phyloP scores from a whole-genome alignment of 2,329 filamentous ascomycete species.

The Microdochium bolleyi region DNA sequence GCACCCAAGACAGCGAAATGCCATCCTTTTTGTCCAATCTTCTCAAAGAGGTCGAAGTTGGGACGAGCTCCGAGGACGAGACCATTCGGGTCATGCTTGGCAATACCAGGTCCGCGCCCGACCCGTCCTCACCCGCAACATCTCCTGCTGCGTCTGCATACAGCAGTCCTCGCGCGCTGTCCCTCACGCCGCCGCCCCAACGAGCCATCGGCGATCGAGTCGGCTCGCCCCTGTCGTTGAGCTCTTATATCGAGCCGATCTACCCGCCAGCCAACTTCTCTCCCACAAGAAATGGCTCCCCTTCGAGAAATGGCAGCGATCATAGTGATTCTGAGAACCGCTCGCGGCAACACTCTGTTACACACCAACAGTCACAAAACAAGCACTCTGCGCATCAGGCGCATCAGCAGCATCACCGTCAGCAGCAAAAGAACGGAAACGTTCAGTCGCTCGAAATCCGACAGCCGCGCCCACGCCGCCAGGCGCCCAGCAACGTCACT shows the following conservation, averaged over 20 bases:
- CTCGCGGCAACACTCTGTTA: slow-evolving; percentile 22
- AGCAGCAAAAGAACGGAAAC: slow-evolving; percentile 18
- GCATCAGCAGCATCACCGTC: slow-evolving; percentile 13
- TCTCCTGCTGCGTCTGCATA: slow-evolving; percentile 58
- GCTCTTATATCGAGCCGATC: slow-evolving; percentile 63
- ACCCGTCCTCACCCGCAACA: slow-evolving; percentile 54
- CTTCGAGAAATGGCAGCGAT: slow-evolving; percentile 28
- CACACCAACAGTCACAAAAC: slow-evolving; percentile 9
- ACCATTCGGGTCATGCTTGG: slow-evolving; percentile 30
- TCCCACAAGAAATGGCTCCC: slow-evolving; percentile 29
- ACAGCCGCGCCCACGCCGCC: slow-evolving; percentile 42
- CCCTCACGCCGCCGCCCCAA: slow-evolving; percentile 59
- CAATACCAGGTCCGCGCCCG: slow-evolving; percentile 19
- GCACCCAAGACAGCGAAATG: slow-evolving; percentile 32
- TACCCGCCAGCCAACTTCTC: slow-evolving; percentile 72
- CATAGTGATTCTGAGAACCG: slow-evolving; percentile 34
- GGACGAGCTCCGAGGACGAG: slow-evolving; percentile 50
- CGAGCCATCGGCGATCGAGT: slow-evolving; percentile 48
- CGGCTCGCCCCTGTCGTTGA: slow-evolving; percentile 59
- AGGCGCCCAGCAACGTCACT: slow-evolving; percentile 30
- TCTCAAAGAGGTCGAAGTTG: slow-evolving; percentile 77
- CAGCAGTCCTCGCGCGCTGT: slow-evolving; percentile 60
- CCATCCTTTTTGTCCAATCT: slow-evolving; percentile 83
- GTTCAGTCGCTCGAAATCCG: slow-evolving; percentile 36
- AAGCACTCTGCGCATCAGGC: slow-evolving; percentile 30